Evolutionary conservation across 1,284 basidiomycete species (phyloP).

Genomic region (Moesziomyces aphidis): DNA sequence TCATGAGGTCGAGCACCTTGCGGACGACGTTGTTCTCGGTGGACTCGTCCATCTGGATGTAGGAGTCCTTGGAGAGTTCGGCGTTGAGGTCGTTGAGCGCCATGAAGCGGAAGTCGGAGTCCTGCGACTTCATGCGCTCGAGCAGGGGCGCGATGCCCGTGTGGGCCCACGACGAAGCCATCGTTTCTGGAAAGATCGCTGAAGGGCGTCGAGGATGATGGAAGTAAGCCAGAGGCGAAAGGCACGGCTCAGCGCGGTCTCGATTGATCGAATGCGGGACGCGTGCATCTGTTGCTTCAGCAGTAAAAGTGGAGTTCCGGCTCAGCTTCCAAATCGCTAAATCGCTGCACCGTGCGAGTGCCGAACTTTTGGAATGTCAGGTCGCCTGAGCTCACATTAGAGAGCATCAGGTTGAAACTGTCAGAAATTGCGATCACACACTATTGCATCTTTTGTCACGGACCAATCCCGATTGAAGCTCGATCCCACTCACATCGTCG

Average conservation of each 20-base stretch:
- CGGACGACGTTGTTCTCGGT: conserved; percentile 81
- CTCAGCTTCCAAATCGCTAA: no score
- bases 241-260: not conserved
- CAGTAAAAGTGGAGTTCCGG: no score
- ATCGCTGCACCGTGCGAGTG: no score
- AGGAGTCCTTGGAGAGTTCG: conserved; percentile 46
- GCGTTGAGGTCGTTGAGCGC: conserved; percentile 63
- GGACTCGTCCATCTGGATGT: conserved; percentile 48
- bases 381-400: no score
- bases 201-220: not conserved
- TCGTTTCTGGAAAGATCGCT: conserved; percentile 5
- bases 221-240: not conserved
- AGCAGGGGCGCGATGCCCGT: conserved; percentile 54
- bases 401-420: no score
- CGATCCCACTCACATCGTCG: no score
- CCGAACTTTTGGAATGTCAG: no score
- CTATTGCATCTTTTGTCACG: no score
- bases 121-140: conserved; percentile 65
- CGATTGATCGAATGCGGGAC: not conserved
- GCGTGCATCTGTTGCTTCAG: not conserved
- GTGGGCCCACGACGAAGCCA: conserved; percentile 43
- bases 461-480: no score
- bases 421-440: no score
- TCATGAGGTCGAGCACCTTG: conserved; percentile 83
- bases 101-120: conserved; percentile 66